Evolutionary conservation across 345 rosid genomes (phyloP).

Genomic region (Eucalyptus caleyi): DNA sequence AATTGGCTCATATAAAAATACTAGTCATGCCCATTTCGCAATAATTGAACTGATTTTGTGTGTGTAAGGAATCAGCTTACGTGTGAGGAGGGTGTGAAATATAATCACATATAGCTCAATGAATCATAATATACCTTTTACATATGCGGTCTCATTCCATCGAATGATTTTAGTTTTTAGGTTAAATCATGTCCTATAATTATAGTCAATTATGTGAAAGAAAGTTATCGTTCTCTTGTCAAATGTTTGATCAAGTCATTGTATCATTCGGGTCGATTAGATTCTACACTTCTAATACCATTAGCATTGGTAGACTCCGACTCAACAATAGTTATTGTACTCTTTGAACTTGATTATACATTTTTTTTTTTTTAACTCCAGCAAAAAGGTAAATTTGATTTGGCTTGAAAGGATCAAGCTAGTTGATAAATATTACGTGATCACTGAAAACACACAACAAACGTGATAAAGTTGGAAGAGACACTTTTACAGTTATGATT

Average conservation of each 20-base stretch:
- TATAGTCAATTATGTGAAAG: not conserved
- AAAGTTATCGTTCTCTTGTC: not conserved
- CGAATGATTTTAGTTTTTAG: not conserved
- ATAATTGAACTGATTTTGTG: not conserved
- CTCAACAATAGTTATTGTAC: not conserved
- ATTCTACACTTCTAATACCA: not conserved
- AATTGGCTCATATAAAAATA: not conserved
- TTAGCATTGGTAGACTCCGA: not conserved
- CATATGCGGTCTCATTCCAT: not conserved
- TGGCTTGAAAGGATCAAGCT: not conserved
- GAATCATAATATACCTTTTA: not conserved
- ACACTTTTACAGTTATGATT: not conserved
- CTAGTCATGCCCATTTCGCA: not conserved
- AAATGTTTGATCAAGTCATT: not conserved
- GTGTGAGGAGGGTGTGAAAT: rapidly evolving
- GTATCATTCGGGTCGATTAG: not conserved
- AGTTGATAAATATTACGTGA: not conserved
- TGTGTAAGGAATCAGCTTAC: not conserved
- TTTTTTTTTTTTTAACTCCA: rapidly evolving
- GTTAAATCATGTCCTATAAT: not conserved
- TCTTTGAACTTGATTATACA: not conserved
- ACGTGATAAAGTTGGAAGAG: not conserved
- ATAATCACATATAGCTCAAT: not conserved
- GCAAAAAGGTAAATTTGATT: not conserved
- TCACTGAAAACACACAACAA: not conserved